Base-by-base conservation (phyloP, 768 basidiomycete genomes). In the Suillus clintonianus region DNA sequence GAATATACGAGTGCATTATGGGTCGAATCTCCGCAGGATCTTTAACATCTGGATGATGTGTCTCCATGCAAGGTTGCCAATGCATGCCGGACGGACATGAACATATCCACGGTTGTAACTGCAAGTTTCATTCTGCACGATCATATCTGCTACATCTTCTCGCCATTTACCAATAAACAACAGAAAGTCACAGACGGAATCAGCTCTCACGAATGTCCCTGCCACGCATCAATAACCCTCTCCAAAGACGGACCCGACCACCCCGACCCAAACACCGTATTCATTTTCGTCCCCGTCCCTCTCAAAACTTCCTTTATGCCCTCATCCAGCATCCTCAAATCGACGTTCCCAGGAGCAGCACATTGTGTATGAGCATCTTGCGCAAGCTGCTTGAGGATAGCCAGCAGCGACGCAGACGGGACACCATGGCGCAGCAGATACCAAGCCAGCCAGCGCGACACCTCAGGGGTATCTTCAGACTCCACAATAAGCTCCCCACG, bases 261-360 rank as follows among this genome's bases (percentile, higher is more conserved):
- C 9, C 89, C 91, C 0, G 86, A 84, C 4, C 88, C 90, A 30
- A 90, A 74, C 13, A 85, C 81, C 6, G 87, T 87, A 24, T 86
- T 87, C 83, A 92, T 85, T 70, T 92, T 95, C 0, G 87, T 86
- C 2, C 96, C 96, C 0, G 95, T 91, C 0, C 88, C 86, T 70
- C 94, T 91, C 64, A 97, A 72, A 10, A 97, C 94, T 71, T 96
- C 91, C 68, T 87, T 89, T 65, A 99, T 94, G 0, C 89, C 90
- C 22, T 72, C 72, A 41, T 83, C 82, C 32, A 83, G 72, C n/a
- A 67, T 65, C 11, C 59, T 64, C 36, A 74, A 58, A 54, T 82
- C 74, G 15, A 62, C 59, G 0, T 83, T 86, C 0, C 88, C 89
- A 8, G 83, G 82, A 0, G 89, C 87, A 15, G 83, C 66, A 68